Evolutionary conservation across 163 green algal genomes (phyloP).

Genomic region (Chlorella variabilis): DNA sequence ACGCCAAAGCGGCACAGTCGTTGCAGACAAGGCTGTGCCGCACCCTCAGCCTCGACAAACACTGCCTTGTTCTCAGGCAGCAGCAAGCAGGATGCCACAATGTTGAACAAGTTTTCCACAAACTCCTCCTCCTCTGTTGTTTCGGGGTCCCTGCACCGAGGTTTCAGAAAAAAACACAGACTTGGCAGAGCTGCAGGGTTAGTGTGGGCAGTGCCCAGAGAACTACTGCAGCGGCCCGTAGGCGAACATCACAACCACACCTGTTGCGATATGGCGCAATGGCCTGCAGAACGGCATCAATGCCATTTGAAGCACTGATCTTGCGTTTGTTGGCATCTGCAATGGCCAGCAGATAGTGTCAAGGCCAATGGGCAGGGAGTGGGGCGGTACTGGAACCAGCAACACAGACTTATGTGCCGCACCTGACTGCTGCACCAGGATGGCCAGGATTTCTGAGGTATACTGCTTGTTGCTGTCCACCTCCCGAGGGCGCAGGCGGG

Average conservation of each 20-base stretch:
- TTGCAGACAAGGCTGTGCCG: not conserved
- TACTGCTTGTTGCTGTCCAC: constrained; percentile 95
- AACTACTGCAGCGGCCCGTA: too few species aligned
- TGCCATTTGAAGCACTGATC: constrained; percentile 70
- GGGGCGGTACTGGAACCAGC: too few species aligned
- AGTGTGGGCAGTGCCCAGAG: too few species aligned
- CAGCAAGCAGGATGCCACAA: constrained; percentile 85
- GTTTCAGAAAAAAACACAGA: too few species aligned
- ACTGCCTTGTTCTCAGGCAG: constrained; percentile 69
- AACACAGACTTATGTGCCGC: too few species aligned
- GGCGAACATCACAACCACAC: not conserved
- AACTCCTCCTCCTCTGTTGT: constrained; percentile 72
- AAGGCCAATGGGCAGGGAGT: not conserved
- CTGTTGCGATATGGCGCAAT: constrained; percentile 67
- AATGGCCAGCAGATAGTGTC: too few species aligned
- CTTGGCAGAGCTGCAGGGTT: too few species aligned
- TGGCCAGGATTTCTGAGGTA: constrained; percentile 83
- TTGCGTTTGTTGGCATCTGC: constrained; percentile 65
- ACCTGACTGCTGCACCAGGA: constrained; percentile 37
- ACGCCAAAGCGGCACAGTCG: too few species aligned
- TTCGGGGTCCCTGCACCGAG: constrained; percentile 49
- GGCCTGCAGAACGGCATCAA: constrained; percentile 77
- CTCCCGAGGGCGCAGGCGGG: constrained; percentile 68
- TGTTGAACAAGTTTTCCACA: constrained; percentile 91
- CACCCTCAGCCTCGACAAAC: constrained; percentile 64